These are phyloP conservation scores for Penicillium crustosum DNA, from an alignment of 2,329 filamentous ascomycete species.

Conservation along the genomic window DNA sequence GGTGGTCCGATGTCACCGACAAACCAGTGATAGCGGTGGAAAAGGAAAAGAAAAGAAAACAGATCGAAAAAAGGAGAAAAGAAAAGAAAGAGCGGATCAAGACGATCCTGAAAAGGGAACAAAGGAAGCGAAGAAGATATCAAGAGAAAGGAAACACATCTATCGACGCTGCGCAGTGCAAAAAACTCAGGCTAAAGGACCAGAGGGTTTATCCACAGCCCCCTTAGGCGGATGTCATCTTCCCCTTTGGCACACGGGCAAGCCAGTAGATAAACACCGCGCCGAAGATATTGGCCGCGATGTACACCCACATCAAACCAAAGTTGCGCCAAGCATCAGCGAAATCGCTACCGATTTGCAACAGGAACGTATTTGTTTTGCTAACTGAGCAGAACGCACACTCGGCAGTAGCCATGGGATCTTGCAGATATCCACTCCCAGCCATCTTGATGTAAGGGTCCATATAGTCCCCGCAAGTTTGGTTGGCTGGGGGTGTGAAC, in stretches of 20 bases:
- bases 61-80: neutral
- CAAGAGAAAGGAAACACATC: neutral
- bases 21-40: neutral
- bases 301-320: constrained; percentile 16
- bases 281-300: constrained; percentile 9
- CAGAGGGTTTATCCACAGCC: neutral
- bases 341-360: neutral
- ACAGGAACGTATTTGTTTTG: constrained; percentile 10
- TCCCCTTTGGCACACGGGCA: constrained; percentile 12
- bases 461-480: constrained; percentile 15
- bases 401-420: neutral
- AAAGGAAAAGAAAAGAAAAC: neutral
- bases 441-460: neutral
- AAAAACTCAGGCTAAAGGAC: neutral
- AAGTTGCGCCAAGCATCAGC: constrained; percentile 13
- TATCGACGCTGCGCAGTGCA: neutral
- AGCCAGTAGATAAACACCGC: constrained; percentile 15
- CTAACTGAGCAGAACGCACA: constrained; percentile 9
- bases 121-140: neutral
- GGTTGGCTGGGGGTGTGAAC: constrained; percentile 3
- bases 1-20: neutral
- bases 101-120: neutral
- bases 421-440: constrained; percentile 5
- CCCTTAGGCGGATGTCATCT: neutral
- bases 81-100: neutral